Base-by-base conservation (phyloP, 257 asterid genomes). In the Prunella vulgaris region DNA sequence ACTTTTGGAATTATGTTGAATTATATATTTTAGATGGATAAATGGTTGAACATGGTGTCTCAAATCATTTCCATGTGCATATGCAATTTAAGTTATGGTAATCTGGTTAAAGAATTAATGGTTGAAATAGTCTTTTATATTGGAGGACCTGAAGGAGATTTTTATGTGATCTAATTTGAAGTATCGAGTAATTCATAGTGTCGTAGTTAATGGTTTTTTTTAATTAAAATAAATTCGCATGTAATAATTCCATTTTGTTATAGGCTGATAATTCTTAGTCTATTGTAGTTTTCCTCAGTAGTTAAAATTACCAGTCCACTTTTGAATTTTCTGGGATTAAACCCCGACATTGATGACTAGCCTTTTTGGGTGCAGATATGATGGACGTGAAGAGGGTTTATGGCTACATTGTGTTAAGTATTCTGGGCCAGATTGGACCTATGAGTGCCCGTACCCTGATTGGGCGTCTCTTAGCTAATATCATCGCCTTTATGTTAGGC, bases 371-470 rank as follows among this genome's bases (percentile, higher is more conserved):
- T 86, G 81, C 96, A 93, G 99, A 75, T 94, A 94, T 44, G 90
- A 84, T 70, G 90, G 84, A 49, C 67, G 66, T 38, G 97, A 94
- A 81, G 90, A 81, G 70, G 97, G 97, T 60, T 78, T 94, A 48
- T 94, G 96, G 96, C 85, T 94, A 77, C 97, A 94, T 66, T 94
- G 83, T 71, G 82, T 87, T 60, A 78, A 77, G 83, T 94, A 94
- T 74, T 81, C 95, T 5, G 99, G 96, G 53, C 90, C 95, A 25
- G 86, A 60, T 75, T 94, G 97, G 99, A 75, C 73, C 14, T 81
- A 81, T 3, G 86, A 91, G 84, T 91, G 99, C 69, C 96, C 97
- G 14, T 80, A 76, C 79, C 97, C 97, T 10, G 81, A 78, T 13
- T 91, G 99, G 99, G 89, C 93, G 32, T 70, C 77, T 37, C 81